Evolutionary conservation across 73 alveolate species (phyloP).

Genomic region (Tetrahymena elliotti): DNA sequence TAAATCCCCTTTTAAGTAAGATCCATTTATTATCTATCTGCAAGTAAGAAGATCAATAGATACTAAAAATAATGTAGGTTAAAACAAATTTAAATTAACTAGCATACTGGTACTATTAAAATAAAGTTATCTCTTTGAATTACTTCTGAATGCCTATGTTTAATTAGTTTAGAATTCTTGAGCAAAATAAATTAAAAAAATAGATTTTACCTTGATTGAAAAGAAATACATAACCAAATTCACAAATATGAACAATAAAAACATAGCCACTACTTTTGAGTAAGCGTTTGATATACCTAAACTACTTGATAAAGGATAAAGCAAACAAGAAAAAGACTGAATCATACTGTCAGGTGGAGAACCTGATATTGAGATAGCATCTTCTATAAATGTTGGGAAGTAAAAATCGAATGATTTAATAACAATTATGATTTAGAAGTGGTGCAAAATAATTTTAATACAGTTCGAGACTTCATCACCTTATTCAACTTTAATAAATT

Average conservation of each 20-base stretch:
- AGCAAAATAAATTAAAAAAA: too few species aligned
- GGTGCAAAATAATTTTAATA: neutral
- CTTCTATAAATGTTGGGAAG: neutral
- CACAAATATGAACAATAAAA: neutral
- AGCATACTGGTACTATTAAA: neutral
- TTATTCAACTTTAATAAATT: neutral
- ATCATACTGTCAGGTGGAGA: neutral
- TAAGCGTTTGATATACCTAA: neutral
- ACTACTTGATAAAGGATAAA: neutral
- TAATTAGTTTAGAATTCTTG: too few species aligned
- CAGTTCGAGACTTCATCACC: neutral
- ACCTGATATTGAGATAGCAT: neutral
- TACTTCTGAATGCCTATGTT: neutral
- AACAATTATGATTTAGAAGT: neutral
- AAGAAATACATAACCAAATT: neutral
- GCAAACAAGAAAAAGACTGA: neutral
- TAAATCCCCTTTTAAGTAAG: neutral
- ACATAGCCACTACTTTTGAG: neutral
- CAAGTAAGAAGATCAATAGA: neutral
- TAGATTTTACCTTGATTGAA: neutral
- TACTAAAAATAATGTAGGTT: neutral
- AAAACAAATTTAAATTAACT: neutral
- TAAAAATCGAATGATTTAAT: neutral
- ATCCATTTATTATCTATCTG: neutral
- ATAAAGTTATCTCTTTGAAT: neutral